Evolutionary conservation across 495 filamentous ascomycete genomes (phyloP).

Genomic region (Podospora conica): DNA sequence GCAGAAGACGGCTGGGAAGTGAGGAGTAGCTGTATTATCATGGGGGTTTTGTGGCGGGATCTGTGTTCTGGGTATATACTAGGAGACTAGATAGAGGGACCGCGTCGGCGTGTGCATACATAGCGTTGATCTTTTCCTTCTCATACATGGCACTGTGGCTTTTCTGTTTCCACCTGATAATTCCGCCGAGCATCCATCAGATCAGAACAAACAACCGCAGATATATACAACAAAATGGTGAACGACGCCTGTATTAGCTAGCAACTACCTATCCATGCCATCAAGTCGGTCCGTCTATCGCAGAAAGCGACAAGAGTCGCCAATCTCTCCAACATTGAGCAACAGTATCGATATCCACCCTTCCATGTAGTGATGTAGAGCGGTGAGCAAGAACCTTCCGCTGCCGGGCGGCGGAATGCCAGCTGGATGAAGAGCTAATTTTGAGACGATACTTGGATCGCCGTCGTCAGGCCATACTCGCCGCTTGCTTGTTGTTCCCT

Average conservation of each 20-base stretch:
- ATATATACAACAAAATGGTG: not conserved
- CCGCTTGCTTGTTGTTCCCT: too few relatives aligned
- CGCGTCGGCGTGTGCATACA: not conserved
- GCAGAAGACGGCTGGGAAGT: constrained; percentile 52
- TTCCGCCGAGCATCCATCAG: not conserved
- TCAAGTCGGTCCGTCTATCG: not conserved
- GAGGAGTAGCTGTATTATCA: not conserved
- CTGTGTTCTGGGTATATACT: not conserved
- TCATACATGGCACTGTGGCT: not conserved
- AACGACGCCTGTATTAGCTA: not conserved
- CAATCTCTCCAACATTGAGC: too few relatives aligned
- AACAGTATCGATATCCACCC: not conserved
- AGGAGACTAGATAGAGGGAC: not conserved
- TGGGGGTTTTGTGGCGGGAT: not conserved
- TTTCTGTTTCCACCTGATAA: not conserved
- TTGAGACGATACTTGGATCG: too few relatives aligned
- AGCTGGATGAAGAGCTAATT: too few relatives aligned
- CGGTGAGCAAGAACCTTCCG: not conserved
- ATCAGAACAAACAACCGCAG: not conserved
- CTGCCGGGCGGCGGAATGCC: too few relatives aligned
- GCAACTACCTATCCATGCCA: not conserved
- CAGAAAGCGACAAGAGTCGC: too few relatives aligned
- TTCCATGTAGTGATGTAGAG: too few relatives aligned
- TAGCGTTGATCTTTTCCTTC: not conserved
- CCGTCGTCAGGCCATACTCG: too few relatives aligned